A percentile compares a stretch with the other conserved stretches of the same genome.
Evolutionary conservation across 306 rosid genomes (phyloP).

Genomic region (Prunus davidiana): DNA sequence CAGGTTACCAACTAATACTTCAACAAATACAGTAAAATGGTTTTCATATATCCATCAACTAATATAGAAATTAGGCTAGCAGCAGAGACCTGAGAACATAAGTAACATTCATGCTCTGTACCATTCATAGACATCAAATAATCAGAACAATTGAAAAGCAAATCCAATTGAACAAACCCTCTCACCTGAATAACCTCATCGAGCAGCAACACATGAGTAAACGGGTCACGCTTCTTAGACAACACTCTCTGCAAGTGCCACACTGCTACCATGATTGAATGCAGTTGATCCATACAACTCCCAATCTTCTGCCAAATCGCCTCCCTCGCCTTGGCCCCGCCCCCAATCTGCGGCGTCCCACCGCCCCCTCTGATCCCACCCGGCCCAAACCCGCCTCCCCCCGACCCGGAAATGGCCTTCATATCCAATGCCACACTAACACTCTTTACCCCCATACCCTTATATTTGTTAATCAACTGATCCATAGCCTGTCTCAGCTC

Average conservation of each 20-base stretch:
- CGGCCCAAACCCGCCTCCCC: constrained; percentile 72
- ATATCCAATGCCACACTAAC: constrained; percentile 78
- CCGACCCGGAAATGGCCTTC: constrained; percentile 78
- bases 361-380: constrained; percentile 93
- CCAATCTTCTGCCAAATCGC: constrained; percentile 90
- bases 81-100: neutral
- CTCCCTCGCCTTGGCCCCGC: constrained; percentile 88
- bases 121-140: neutral
- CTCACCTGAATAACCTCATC: constrained; percentile 91
- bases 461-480: constrained; percentile 67
- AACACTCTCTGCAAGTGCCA: constrained; percentile 98
- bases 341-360: constrained; percentile 90
- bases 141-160: neutral
- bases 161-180: neutral
- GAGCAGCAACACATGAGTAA: constrained; percentile 87
- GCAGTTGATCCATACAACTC: constrained; percentile 84
- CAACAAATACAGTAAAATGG: neutral
- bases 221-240: constrained; percentile 91
- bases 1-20: neutral
- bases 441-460: constrained; percentile 73
- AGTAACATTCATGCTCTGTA: neutral
- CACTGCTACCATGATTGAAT: constrained; percentile 74
- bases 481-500: constrained; percentile 76
- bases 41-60: neutral
- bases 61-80: neutral